These are phyloP conservation scores for Wickerhamiella cacticola DNA, from an alignment of 805 yeast species.

Conservation along the genomic window DNA sequence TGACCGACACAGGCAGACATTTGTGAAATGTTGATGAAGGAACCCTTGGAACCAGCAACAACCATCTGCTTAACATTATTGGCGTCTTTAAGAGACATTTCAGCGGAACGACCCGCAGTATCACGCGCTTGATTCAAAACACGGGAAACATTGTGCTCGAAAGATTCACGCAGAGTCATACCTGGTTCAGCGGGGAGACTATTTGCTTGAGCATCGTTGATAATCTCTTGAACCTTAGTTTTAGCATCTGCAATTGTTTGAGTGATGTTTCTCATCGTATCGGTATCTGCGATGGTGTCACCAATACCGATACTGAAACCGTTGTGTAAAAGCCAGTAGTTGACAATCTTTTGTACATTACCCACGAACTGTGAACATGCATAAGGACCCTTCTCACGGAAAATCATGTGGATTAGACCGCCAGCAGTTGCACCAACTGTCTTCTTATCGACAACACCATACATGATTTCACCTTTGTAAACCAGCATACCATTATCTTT, in stretches of 20 bases:
- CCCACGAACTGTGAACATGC: constrained; percentile 85
- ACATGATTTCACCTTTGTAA: constrained; percentile 89
- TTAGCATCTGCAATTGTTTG: constrained; percentile 89
- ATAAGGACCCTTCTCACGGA: constrained; percentile 93
- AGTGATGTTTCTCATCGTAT: constrained; percentile 87
- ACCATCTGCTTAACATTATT: constrained; percentile 99
- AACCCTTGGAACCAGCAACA: constrained; percentile 97
- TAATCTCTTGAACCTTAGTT: constrained; percentile 85
- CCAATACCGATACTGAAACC: constrained; percentile 99
- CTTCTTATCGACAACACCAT: constrained; percentile 96
- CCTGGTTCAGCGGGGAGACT: constrained; percentile 92
- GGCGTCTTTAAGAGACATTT: constrained; percentile 82
- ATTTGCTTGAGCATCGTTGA: constrained; percentile 82
- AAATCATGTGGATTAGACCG: constrained; percentile 92
- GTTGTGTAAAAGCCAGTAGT: constrained; percentile 90
- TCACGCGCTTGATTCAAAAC: constrained; percentile 97
- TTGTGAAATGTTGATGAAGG: constrained; percentile 95
- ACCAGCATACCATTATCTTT: constrained; percentile 93
- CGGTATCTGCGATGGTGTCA: constrained; percentile 97
- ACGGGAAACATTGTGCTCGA: constrained; percentile 93
- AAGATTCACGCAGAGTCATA: constrained; percentile 97
- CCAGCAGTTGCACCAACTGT: constrained; percentile 98
- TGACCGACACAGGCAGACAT: constrained; percentile 99
- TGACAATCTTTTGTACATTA: constrained; percentile 86
- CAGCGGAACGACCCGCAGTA: constrained; percentile 97